These are phyloP conservation scores for Cystoderma amianthinum DNA, from an alignment of 768 basidiomycete genomes.

Conservation along the genomic window DNA sequence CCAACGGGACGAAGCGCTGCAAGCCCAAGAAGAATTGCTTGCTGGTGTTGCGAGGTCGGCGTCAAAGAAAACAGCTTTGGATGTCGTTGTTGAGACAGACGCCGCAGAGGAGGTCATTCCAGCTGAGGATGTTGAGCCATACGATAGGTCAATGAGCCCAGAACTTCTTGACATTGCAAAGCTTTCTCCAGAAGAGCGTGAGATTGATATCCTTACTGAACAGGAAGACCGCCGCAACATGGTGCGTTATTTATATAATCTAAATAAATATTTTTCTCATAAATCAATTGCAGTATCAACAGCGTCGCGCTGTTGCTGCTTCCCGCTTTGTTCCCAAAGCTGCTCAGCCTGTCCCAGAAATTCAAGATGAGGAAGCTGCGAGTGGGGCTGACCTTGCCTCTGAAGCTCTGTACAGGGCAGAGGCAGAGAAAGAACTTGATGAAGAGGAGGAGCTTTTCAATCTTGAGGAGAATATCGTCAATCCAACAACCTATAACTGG, in stretches of 20 bases:
- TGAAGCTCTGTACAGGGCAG: slow-evolving; percentile 85
- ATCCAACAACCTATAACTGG: slow-evolving; percentile 91
- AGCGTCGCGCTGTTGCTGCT: slow-evolving; percentile 74
- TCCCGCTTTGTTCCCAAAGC: slow-evolving; percentile 85
- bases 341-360: slow-evolving; percentile 51
- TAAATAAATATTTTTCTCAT: no score
- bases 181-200: slow-evolving; percentile 70
- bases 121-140: slow-evolving; percentile 72
- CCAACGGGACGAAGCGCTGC: slow-evolving; percentile 92
- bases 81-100: slow-evolving; percentile 25
- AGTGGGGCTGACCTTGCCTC: slow-evolving; percentile 75
- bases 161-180: slow-evolving; percentile 63
- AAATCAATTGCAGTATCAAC: slow-evolving; percentile 50
- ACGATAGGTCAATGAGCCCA: slow-evolving; percentile 85
- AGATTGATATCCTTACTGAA: slow-evolving; percentile 71
- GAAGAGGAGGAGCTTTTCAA: slow-evolving; percentile 97
- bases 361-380: slow-evolving; percentile 46
- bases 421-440: slow-evolving; percentile 88
- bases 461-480: slow-evolving; percentile 79
- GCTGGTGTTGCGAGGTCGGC: slow-evolving; percentile 68
- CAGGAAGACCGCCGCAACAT: slow-evolving; percentile 56
- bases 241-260: slow-evolving; percentile 36
- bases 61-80: slow-evolving; percentile 27
- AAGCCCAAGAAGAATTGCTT: slow-evolving; percentile 86
- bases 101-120: slow-evolving; percentile 23